Evolutionary conservation across 2,329 filamentous ascomycete genomes (phyloP), one percentile per base, ranked within the genome.

Genomic region (Diplodia sapinea): DNA sequence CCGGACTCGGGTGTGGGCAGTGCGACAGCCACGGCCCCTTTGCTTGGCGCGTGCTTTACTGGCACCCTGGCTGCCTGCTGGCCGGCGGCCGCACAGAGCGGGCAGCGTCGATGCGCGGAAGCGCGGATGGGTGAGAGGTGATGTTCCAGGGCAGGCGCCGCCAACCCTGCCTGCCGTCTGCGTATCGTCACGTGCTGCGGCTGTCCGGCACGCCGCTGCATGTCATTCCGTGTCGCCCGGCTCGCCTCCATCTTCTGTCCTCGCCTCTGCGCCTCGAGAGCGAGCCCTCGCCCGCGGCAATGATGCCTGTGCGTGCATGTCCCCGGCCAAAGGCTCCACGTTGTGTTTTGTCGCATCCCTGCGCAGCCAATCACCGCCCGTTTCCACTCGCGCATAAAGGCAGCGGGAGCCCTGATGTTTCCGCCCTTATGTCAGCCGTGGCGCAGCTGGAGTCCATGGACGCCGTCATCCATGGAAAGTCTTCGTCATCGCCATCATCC

Each of bases 361-460:
- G 43, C 40, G 9, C 59, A 15, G 6, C 23, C 43, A 61, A 49
- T 49, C 26, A 33, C 38, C 20, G 36, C 15, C 33, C 31, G 15
- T 15, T 26, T 29, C 13, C 29, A 4, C 51, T 15, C 13, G 33
- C 36, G 54, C 55, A 47, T 23, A 12, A 36, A 56, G 38, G 23
- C 56, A 8, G n/a, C 55, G n/a, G 55, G 33, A 57, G 33, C n/a
- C 55, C 55, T 38, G 55, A 40, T 23, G 56, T 20, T 55, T n/a
- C 54, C 59, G 15, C 8, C 59, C 31, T 51, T 63, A 63, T 63
- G 59, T 66, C 64, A 66, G 64, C 64, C 64, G 64, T 66, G 64
- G 64, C 65, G 65, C 65, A 62, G 55, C 65, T 61, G 54, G n/a
- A 29, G 23, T 55, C 36, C 52, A 59, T 26, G 23, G 23, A 26